A percentile compares a stretch with the other conserved stretches of the same genome.
phyloP scores from a whole-genome alignment of 306 rosid genomes.

The Prunus fruticosa region DNA sequence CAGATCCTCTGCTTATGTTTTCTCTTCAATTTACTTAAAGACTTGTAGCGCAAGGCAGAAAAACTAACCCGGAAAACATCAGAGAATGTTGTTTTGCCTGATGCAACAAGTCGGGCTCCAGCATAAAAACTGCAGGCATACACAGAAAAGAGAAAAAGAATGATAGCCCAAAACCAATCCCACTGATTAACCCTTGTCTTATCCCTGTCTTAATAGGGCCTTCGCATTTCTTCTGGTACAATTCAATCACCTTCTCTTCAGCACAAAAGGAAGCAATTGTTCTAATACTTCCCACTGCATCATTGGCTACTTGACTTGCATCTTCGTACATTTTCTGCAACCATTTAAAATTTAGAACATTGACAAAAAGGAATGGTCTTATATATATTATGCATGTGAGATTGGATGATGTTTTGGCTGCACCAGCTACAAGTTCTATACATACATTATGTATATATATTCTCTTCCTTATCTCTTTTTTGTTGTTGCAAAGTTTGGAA shows the following conservation, averaged over 20 bases:
- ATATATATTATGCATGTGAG: not conserved
- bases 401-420: not conserved
- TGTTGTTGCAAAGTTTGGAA: not conserved
- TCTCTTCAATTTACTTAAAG: not conserved
- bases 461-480: no score
- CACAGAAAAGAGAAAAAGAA: slow-evolving; percentile 44
- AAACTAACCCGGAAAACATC: slow-evolving; percentile 52
- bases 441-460: not conserved
- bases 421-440: not conserved
- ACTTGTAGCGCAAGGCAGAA: not conserved
- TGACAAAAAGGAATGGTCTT: not conserved
- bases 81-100: slow-evolving; percentile 39
- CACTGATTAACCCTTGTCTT: slow-evolving; percentile 48
- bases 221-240: slow-evolving; percentile 57
- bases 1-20: not conserved
- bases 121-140: slow-evolving; percentile 52
- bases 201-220: slow-evolving; percentile 50
- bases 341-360: slow-evolving; percentile 11
- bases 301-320: slow-evolving; percentile 74
- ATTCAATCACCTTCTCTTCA: slow-evolving; percentile 65
- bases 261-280: slow-evolving; percentile 88
- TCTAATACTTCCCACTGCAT: slow-evolving; percentile 77
- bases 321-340: slow-evolving; percentile 71
- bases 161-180: slow-evolving; percentile 56
- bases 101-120: slow-evolving; percentile 55